Evolutionary conservation across 768 basidiomycete genomes (phyloP), one percentile per base, ranked within the genome.

Genomic region (Phanerochaete sordida): DNA sequence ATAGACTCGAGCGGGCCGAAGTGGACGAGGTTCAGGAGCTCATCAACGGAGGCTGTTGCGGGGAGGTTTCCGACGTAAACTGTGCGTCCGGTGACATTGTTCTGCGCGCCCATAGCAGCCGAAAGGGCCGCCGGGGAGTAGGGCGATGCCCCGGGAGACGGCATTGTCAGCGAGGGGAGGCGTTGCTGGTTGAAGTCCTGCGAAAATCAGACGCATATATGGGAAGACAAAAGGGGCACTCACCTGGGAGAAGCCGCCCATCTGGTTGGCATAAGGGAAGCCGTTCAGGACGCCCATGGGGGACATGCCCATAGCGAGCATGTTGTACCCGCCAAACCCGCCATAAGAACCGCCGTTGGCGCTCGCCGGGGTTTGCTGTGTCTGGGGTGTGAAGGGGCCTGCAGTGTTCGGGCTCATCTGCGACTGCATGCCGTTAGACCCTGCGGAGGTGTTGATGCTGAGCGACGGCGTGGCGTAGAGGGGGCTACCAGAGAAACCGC

Each of bases 31-130:
- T 95, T 97, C 68, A 99, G 87, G 15, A 99, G 86, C 72, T 98
- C 96, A 73, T 99, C 97, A 56, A 99, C 95, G 19, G 94, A 95
- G 0, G 96, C 96, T 26, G 93, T 94, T 4, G 92, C 81, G 21
- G 97, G 97, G 43, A 99, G 82, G 76, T 97, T 96, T 63, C 97
- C 96, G 56, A 99, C 88, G 72, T 98, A 99, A 50, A 98, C 95
- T 0, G 96, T 99, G 57, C 96, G 91, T 9, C 90, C 91, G 1
- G 83, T 83, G 7, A 74, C 72, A 60, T 80, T 82, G 30, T 86
- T 84, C 24, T 80, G 74, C 12, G 80, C 82, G 35, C 83, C 83
- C 3, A 88, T 84, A 0, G 89, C 85, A 35, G 86, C 92, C 3
- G 83, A 85, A 46, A 91, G 79, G 0, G 89, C 91, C 4, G 85